Evolutionary conservation across 805 yeast genomes (phyloP), one percentile per base, ranked within the genome.

Genomic region (Candida ponderosae): DNA sequence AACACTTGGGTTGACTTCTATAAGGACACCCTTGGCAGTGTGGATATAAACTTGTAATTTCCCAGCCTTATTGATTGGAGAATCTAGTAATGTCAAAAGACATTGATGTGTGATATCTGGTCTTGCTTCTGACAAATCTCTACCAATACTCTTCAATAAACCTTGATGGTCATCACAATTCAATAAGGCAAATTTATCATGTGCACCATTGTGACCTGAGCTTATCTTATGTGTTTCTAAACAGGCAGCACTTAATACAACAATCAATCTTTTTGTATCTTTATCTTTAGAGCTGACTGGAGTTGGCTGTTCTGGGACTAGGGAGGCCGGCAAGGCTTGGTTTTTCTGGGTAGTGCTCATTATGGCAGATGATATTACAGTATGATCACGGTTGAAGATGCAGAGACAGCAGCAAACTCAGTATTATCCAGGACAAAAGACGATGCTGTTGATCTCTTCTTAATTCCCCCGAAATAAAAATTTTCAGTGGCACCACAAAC

Each of bases 21-120:
- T 77, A 43, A 93, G 75, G 13, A 93, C 96, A 20, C 96, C 96
- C 48, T 90, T 76, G 16, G 96, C 90, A 11, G 98, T 93, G 51
- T 87, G 96, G 41, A 93, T 88, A 62, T 90, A 93, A 13, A 93
- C 98, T 63, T 93, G 98, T 48, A 93, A 72, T 60, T 79, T 86
- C 8, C 98, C 98, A 6, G 97, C 97, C 63, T 93, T 93, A 67
- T 93, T 93, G 53, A 93, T 83, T 31, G 98, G 98, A n/a, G 96
- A 86, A 60, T 93, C 98, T 51, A 93, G 70, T 46, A 93, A 69
- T 4, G 98, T 90, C 61, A 93, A 70, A 31, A 93, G 74, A 70
- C 98, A 93, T 64, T 90, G 98, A 59, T 93, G 98, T 32, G 98
- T 93, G 53, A 93, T 93, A 60, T 93, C 98, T n/a, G 98, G 98